A percentile compares a stretch with the other conserved stretches of the same genome.
phyloP scores from a whole-genome alignment of 192 early-diverging fungal species.

The Helicostylum pulchrum region DNA sequence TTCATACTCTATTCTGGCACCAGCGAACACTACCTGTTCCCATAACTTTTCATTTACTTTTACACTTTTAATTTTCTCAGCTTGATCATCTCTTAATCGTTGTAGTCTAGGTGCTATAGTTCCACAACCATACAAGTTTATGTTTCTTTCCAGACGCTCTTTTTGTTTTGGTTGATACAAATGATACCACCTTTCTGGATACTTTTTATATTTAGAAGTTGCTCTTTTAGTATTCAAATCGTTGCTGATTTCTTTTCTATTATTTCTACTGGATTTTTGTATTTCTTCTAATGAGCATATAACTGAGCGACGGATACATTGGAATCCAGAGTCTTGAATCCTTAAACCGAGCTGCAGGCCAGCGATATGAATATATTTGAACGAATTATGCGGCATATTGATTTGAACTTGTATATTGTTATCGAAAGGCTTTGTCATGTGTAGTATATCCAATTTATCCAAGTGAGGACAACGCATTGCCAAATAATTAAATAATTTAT shows the following conservation, averaged over 20 bases:
- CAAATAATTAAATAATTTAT: slow-evolving; percentile 1
- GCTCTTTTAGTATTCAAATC: background rate
- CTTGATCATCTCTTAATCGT: background rate
- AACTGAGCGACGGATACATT: background rate
- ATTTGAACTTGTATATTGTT: slow-evolving; percentile 8
- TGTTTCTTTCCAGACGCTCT: no score
- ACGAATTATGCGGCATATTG: slow-evolving; percentile 7
- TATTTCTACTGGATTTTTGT: background rate
- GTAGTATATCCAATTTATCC: slow-evolving; percentile 1
- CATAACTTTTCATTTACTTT: background rate
- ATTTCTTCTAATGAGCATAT: slow-evolving; percentile 14
- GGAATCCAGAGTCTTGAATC: slow-evolving; percentile 10
- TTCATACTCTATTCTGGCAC: background rate
- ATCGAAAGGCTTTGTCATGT: slow-evolving; percentile 12
- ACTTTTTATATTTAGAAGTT: background rate
- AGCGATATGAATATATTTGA: slow-evolving; percentile 3
- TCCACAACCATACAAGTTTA: no score
- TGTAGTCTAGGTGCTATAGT: background rate
- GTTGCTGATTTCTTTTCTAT: no score
- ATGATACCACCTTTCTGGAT: slow-evolving; percentile 11
- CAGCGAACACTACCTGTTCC: background rate
- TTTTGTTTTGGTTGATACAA: slow-evolving; percentile 1
- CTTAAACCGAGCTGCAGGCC: slow-evolving; percentile 11
- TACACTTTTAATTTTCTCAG: background rate
- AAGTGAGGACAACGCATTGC: slow-evolving; percentile 5